Base-by-base conservation (phyloP, 768 basidiomycete genomes). In the Plicaturopsis crispa region DNA sequence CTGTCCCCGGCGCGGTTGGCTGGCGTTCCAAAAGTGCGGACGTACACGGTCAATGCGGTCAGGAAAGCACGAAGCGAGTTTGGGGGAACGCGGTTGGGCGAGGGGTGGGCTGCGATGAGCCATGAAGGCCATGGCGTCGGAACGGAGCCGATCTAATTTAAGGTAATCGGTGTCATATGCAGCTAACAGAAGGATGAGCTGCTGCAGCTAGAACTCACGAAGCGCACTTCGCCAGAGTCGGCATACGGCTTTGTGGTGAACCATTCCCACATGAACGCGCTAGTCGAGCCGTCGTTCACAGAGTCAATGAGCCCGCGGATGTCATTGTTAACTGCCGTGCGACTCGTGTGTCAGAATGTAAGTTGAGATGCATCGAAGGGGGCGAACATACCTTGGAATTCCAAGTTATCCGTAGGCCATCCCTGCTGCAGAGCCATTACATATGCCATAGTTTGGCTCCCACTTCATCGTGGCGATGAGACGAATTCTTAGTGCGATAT, bases 71-170 rank as follows among this genome's bases (percentile, higher is more conserved):
- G 56, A 11, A 91, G 63, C 0, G 65, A 65, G 2, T 55, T 49
- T 0, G 71, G 43, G 4, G 74, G 57, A 20, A 81, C 76, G 12
- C 83, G 73, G n/a, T 67, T 57, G 13, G 69, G 50, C 10, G 68
- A 67, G 0, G 83, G 82, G 46, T 89, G 84, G 6, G 89, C 89
- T 18, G 88, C 93, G 51, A 98, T 87, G 41, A 88, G 63, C 94
- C 94, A 99, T 0, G 90, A 93, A 11, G 92, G 88, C 94, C 94
- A 99, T 0, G 94, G 94, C 0, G 93, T 97, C 24, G 81, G 80
- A 4, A 89, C 80, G 6, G 83, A 79, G 11, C 85, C 84, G 45
- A 90, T 88, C 85, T 89, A 39, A n/a, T n/a, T n/a, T 26, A 17
- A 18, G 34, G 26, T 6, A 24, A 5, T 16, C 20, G 35, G 19